Percentiles rank a stretch among this genome's conserved stretches.
Evolutionary conservation across 2,329 filamentous ascomycete species (phyloP).

Genomic region (Aspergillus brunneoviolaceus): DNA sequence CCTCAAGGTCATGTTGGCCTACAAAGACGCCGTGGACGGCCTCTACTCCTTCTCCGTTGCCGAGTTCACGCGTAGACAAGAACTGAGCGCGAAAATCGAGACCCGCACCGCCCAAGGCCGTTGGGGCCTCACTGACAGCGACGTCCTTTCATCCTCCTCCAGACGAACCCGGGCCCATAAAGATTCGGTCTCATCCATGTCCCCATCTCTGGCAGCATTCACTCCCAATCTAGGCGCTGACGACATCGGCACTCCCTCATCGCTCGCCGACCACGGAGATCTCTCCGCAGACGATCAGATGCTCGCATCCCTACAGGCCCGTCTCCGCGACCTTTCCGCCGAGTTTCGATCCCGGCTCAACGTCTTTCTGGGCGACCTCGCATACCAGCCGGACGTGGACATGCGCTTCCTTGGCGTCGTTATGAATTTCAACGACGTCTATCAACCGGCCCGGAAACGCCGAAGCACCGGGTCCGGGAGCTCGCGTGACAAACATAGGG

Average conservation of each 20-base stretch:
- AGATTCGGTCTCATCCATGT: slow-evolving; percentile 27
- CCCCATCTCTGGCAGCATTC: slow-evolving; percentile 25
- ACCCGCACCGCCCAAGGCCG: slow-evolving; percentile 62
- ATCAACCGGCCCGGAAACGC: slow-evolving; percentile 71
- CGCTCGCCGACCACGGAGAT: slow-evolving; percentile 31
- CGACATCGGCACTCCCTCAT: slow-evolving; percentile 42
- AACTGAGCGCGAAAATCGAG: slow-evolving; percentile 72
- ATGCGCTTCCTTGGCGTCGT: slow-evolving; percentile 93
- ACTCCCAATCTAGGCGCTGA: slow-evolving; percentile 29
- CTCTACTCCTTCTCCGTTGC: slow-evolving; percentile 93
- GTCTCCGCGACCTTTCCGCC: slow-evolving; percentile 68
- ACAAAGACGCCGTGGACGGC: slow-evolving; percentile 89
- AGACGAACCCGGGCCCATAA: slow-evolving; percentile 28
- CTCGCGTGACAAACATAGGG: slow-evolving; percentile 33
- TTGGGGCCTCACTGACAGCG: slow-evolving; percentile 63
- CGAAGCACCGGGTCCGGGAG: slow-evolving; percentile 29
- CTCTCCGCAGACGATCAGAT: slow-evolving; percentile 56
- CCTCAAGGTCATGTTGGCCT: slow-evolving; percentile 87
- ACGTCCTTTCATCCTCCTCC: slow-evolving; percentile 36
- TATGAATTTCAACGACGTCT: slow-evolving; percentile 99
- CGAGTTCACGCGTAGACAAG: slow-evolving; percentile 89
- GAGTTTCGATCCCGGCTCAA: slow-evolving; percentile 79
- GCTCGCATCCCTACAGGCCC: slow-evolving; percentile 71
- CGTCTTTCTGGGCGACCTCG: slow-evolving; percentile 81
- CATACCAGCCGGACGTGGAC: slow-evolving; percentile 90